Evolutionary conservation across 2,329 filamentous ascomycete species (phyloP).

Genomic region (Pseudogymnoascus sp.): DNA sequence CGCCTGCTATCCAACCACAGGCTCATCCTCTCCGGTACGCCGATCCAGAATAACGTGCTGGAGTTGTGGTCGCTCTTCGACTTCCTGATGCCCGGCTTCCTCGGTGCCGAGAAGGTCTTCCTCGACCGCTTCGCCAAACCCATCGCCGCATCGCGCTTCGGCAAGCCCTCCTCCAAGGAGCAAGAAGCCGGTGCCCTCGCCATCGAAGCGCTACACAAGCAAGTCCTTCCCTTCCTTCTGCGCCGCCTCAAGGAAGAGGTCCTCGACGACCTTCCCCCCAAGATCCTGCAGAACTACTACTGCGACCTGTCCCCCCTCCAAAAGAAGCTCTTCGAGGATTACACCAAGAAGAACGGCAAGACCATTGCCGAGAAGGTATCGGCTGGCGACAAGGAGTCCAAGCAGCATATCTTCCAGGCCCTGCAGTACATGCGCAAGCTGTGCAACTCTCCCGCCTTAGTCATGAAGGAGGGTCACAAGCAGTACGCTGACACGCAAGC

Average conservation of each 20-base stretch:
- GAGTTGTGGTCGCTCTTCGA: slow-evolving; percentile 98
- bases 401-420: slow-evolving; percentile 98
- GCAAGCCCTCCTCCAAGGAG: slow-evolving; percentile 95
- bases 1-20: slow-evolving; percentile 83
- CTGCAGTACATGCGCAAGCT: slow-evolving; percentile 99
- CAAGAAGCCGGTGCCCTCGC: slow-evolving; percentile 94
- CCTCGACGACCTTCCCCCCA: slow-evolving; percentile 87
- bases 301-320: slow-evolving; percentile 95
- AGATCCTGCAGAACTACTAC: slow-evolving; percentile 99
- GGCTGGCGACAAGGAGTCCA: slow-evolving; percentile 80
- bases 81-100: slow-evolving; percentile 97
- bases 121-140: slow-evolving; percentile 88
- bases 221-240: slow-evolving; percentile 91
- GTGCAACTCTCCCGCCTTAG: slow-evolving; percentile 92
- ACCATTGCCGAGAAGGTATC: slow-evolving; percentile 77
- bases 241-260: slow-evolving; percentile 97
- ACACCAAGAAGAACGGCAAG: slow-evolving; percentile 86
- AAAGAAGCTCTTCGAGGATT: slow-evolving; percentile 91
- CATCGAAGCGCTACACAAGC: slow-evolving; percentile 97
- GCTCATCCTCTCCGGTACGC: slow-evolving; percentile 90
- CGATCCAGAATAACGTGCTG: slow-evolving; percentile 95
- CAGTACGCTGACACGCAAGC: slow-evolving; percentile 83
- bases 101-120: slow-evolving; percentile 89
- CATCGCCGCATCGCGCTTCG: slow-evolving; percentile 85
- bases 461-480: slow-evolving; percentile 89